Base-by-base conservation (phyloP, 179 eudicot species). In the Amaranthus tricolor region DNA sequence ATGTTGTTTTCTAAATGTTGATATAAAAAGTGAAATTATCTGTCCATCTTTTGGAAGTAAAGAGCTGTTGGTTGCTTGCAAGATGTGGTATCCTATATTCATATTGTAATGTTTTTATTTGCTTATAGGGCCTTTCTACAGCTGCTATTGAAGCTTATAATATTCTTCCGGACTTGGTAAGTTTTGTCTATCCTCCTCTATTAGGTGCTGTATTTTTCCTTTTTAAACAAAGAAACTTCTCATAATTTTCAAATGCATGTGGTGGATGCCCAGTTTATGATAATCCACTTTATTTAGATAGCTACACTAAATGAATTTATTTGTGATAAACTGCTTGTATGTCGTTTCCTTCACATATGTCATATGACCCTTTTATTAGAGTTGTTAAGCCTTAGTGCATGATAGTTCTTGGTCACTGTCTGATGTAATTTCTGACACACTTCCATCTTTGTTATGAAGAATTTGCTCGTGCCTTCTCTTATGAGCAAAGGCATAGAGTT, bases 161-260 rank as follows among this genome's bases (percentile, higher is more conserved):
- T 81, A 79, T 88, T 72, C 82, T 96, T 77, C 99, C 99, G 2
- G 86, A 84, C 81, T 83, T 96, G 96, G 98, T 94, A 80, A 85
- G 84, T 67, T 70, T 68, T 63, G 54, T 52, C 67, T 63, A 16
- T 67, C 44, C 71, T 72, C 16, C 12, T 48, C 20, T 63, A 24
- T 43, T 62, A 31, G 40, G 2, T 48, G 10, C 17, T 71, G 12
- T 40, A 1, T 58, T 54, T 48, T 57, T 9, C 2, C 21, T 70
- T 43, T 11, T 3, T 43, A n/a, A 31, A 31, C 12, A 62, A 64
- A 16, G 15, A 8, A 15, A 43, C 11, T 70, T 24, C 40, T 6
- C 56, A 48, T 61, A 20, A 21, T 40, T 9, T 49, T 9, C 68
- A 43, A 15, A 15, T 21, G n/a, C 60, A 16, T 65, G 0, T 68